phyloP scores from a whole-genome alignment of 345 rosid genomes.

The Eucalyptus albens region DNA sequence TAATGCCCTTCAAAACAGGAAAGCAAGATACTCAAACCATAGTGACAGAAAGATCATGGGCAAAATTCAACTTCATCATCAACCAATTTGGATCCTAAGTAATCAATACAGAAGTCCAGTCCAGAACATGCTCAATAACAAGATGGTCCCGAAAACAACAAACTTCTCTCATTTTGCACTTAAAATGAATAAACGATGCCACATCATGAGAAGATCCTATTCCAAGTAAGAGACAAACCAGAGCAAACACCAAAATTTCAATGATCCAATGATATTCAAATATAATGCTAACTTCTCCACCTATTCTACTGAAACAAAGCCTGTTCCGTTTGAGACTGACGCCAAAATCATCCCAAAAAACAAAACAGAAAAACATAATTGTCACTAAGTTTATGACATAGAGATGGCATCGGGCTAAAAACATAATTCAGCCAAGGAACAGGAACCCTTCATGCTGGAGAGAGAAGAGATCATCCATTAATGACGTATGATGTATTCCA shows the following conservation, averaged over 20 bases:
- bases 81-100: background rate
- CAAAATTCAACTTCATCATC: background rate
- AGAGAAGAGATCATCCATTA: background rate
- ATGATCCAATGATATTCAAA: background rate
- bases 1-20: conserved; percentile 66
- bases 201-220: background rate
- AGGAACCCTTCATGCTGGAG: background rate
- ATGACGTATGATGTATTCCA: background rate
- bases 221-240: background rate
- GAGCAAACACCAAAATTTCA: background rate
- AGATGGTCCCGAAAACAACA: background rate
- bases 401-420: background rate
- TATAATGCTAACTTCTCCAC: background rate
- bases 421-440: background rate
- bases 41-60: background rate
- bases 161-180: background rate
- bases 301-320: background rate
- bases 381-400: background rate
- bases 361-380: background rate
- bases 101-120: background rate
- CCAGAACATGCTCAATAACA: background rate
- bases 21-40: background rate
- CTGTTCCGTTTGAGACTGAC: background rate
- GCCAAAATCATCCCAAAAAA: background rate
- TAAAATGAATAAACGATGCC: background rate